Base-by-base conservation (phyloP, 352 stramenopile genomes). In the Globisporangium emineosum region DNA sequence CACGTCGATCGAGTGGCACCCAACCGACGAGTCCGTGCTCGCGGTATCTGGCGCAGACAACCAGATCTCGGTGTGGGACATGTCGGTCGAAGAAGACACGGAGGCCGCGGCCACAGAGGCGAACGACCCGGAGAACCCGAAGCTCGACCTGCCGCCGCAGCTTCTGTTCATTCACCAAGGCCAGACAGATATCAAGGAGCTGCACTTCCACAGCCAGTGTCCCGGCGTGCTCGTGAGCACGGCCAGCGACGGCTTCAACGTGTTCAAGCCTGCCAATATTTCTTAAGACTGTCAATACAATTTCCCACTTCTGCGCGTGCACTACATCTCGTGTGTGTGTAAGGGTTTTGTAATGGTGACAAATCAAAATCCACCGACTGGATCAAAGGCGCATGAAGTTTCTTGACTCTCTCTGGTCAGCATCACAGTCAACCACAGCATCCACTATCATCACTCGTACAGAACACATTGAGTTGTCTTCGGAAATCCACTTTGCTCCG, bases 91-190 rank as follows among this genome's bases (percentile, higher is more conserved):
- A 89, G 96, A 98, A 72, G 97, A 99, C 65, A 75, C 94, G 35
- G 89, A 93, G 57, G 83, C 84, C n/a, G 66, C 76, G 8, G 75
- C 67, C 43, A 67, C 69, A 3, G 77, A 77, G 30, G 71, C 70
- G 7, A 79, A n/a, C 73, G 64, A 40, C 73, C 81, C 57, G 75
- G 66, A 59, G 73, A 78, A 62, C 51, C 58, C 57, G n/a, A 91
- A 93, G 71, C 62, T 93, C 61, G 89, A 98, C 60, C 81, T 99
- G 70, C 97, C 97, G 33, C 94, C 97, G 43, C 97, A 99, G 82
- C 87, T 99, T 45, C 85, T 99, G 27, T 99, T 99, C 83, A 97
- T 99, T 58, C 97, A 99, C 81, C 97, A 98, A 72, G 98, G 98
- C n/a, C 97, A 98, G 68, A 92, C 88, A 54, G 96, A 99, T 73